Conservation (phyloP, 495 filamentous ascomycete genomes). For the Penicillium odoratum region DNA sequence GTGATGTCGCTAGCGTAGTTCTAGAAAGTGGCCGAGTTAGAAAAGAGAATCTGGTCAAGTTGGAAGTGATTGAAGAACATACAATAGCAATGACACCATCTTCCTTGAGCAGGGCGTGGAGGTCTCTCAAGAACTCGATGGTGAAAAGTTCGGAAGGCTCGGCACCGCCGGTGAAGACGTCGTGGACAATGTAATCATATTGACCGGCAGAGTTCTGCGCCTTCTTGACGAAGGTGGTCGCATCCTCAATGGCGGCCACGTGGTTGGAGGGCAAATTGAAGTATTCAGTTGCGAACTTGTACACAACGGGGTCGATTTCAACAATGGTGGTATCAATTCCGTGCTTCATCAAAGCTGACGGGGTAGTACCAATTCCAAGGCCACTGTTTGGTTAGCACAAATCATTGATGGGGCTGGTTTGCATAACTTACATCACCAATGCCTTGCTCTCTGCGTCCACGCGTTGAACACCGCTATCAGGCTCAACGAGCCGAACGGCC, state of each 20-base stretch:
- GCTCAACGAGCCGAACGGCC: conserved; percentile 77
- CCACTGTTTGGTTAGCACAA: conserved; percentile 54
- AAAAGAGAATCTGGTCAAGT: neutral
- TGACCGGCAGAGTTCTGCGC: conserved; percentile 44
- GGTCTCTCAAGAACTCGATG: conserved; percentile 68
- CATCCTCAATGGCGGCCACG: conserved; percentile 78
- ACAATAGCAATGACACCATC: conserved; percentile 90
- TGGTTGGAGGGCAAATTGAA: conserved; percentile 80
- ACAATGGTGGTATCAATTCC: conserved; percentile 90
- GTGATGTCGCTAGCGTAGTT: conserved; percentile 95
- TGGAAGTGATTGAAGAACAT: conserved; percentile 31
- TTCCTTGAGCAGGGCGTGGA: conserved; percentile 67
- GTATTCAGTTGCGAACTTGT: conserved; percentile 77
- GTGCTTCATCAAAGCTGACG: conserved; percentile 80
- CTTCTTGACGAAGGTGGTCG: conserved; percentile 66
- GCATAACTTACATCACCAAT: conserved; percentile 66
- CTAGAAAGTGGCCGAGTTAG: conserved; percentile 40
- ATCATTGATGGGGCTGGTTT: neutral
- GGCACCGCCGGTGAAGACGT: conserved; percentile 97
- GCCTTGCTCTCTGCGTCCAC: conserved; percentile 70
- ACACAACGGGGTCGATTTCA: conserved; percentile 88
- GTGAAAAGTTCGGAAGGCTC: conserved; percentile 90
- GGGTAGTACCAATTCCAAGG: conserved; percentile 88
- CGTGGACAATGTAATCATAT: conserved; percentile 93
- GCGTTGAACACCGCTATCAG: conserved; percentile 44